Base-by-base conservation (phyloP, 2,329 filamentous ascomycete genomes). In the Neofusicoccum parvum region DNA sequence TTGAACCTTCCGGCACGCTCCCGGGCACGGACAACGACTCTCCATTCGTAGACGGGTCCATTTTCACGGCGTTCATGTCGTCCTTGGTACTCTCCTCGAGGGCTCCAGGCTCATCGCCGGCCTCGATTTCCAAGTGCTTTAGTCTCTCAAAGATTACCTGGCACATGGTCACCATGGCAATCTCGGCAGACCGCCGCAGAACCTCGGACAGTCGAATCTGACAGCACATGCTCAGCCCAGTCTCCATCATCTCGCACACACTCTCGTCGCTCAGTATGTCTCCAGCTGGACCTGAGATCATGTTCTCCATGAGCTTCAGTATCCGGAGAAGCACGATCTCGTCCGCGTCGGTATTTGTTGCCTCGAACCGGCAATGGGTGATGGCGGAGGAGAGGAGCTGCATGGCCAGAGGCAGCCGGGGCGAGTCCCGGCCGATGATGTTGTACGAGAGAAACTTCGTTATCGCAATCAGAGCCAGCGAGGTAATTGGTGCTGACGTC, bases 211-310 rank as follows among this genome's bases (percentile, higher is more conserved):
- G 88, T 64, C 94, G 88, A 64, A 92, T 88, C 74, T 98, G 94
- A 69, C 94, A 99, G 82, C 95, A 99, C 83, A 99, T 98, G 74
- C 93, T 97, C 70, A 99, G 80, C 1, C 94, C 95, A 1, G 93
- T 94, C 76, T 97, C 95, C 94, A 99, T 98, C 93, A 99, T 98
- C 76, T 97, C 93, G 76, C 96, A 99, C 11, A 99, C 93, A 74
- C 94, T 98, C 80, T 98, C 94, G 73, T 99, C 95, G 66, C 94
- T 96, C n/a, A 99, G 82, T 11, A 98, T 87, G 70, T 96, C 90
- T 43, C 95, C 95, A 36, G 94, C 93, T 0, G 94, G 92, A 0
- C 95, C 92, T 15, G 94, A 96, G 72, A 99, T 90, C 91, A 99
- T 97, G 73, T 93, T 92, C 79, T 99, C 95, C 95, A 99, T 99